Conservation (phyloP, 345 rosid species). For the Camelina neglecta region DNA sequence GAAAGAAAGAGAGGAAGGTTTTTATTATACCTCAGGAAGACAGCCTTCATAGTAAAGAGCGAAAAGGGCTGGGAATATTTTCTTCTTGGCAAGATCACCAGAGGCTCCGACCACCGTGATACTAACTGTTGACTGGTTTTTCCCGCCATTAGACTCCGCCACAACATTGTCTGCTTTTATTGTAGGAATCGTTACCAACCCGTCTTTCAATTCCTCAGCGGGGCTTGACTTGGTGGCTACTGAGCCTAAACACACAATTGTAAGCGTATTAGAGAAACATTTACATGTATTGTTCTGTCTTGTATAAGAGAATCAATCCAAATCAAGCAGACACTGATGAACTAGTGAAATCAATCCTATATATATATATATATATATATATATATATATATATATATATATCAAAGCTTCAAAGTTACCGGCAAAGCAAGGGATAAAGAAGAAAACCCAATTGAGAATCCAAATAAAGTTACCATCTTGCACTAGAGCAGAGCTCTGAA, state of each 20-base stretch:
- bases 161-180: conserved; percentile 49
- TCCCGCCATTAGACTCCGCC: conserved; percentile 43
- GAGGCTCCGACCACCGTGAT: conserved; percentile 98
- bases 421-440: conserved; percentile 6
- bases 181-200: conserved; percentile 46
- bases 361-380: neutral
- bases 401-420: neutral
- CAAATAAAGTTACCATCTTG: conserved; percentile 52
- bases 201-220: conserved; percentile 44
- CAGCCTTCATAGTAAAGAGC: conserved; percentile 95
- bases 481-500: conserved; percentile 49
- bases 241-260: conserved; percentile 52
- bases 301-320: no score
- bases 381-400: neutral
- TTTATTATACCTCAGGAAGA: conserved; percentile 75
- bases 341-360: neutral
- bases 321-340: neutral
- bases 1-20: neutral
- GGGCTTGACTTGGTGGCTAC: conserved; percentile 55
- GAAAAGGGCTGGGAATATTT: conserved; percentile 97
- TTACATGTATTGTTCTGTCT: neutral
- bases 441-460: conserved; percentile 21
- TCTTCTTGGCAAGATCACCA: conserved; percentile 99
- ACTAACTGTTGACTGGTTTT: conserved; percentile 70
- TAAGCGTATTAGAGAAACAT: neutral